These are phyloP conservation scores for Huntiella savannae DNA, from an alignment of 2,329 filamentous ascomycete species.

Conservation along the genomic window DNA sequence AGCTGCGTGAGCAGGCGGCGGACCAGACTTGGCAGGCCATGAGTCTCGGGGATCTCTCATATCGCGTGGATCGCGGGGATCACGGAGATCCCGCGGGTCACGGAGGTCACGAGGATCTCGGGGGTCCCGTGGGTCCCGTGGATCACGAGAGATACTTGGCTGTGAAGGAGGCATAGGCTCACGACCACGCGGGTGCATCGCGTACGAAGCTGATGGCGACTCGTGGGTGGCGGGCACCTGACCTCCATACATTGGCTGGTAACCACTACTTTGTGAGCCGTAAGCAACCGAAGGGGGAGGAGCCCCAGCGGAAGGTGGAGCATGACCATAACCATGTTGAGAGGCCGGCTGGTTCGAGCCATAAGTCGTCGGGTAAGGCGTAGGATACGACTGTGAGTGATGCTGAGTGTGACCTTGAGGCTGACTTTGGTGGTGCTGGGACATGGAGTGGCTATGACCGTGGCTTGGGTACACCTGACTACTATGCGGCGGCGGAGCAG, in stretches of 20 bases:
- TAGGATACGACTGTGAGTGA: constrained; percentile 14
- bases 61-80: constrained; percentile 3
- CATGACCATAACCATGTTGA: constrained; percentile 17
- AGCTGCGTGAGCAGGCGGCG: neutral
- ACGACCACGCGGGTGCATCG: constrained; percentile 3
- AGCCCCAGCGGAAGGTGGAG: constrained; percentile 12
- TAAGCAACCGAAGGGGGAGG: neutral
- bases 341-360: constrained; percentile 7
- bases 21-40: neutral
- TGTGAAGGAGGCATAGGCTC: constrained; percentile 1
- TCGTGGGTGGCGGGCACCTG: constrained; percentile 10
- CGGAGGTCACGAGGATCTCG: constrained; percentile 1
- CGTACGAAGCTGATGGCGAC: constrained; percentile 8
- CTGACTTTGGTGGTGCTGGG: constrained; percentile 13
- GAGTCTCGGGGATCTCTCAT: neutral
- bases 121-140: neutral
- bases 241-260: constrained; percentile 1
- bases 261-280: constrained; percentile 13
- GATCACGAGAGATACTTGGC: constrained; percentile 2
- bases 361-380: constrained; percentile 2
- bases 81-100: neutral
- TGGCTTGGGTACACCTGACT: constrained; percentile 14
- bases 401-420: constrained; percentile 2
- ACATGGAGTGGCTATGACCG: constrained; percentile 12
- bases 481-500: constrained; percentile 18